Evolutionary conservation across 352 stramenopile species (phyloP).

Genomic region (Aphanomyces stellatus): DNA sequence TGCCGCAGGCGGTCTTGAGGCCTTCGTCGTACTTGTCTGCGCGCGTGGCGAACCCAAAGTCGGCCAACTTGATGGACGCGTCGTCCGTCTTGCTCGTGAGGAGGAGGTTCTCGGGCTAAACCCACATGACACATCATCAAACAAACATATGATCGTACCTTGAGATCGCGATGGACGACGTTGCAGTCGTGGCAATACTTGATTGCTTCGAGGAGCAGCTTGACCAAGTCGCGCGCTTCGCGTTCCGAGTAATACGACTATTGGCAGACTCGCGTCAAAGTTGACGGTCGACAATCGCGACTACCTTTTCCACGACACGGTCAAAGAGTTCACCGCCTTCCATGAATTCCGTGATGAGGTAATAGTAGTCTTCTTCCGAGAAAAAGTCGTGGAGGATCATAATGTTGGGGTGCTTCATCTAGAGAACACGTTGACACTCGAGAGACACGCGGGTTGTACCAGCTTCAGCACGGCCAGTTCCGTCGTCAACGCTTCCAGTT

Average conservation of each 20-base stretch:
- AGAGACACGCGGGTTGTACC: slow-evolving; percentile 25
- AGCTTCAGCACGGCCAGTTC: slow-evolving; percentile 81
- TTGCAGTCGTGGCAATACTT: slow-evolving; percentile 84
- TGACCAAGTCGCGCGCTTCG: slow-evolving; percentile 77
- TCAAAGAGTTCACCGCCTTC: slow-evolving; percentile 86
- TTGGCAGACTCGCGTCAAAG: neutral
- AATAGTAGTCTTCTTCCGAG: slow-evolving; percentile 92
- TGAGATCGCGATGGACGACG: slow-evolving; percentile 78
- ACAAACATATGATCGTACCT: slow-evolving; percentile 19
- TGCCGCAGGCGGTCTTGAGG: slow-evolving; percentile 70
- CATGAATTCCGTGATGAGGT: slow-evolving; percentile 97
- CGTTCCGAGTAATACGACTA: slow-evolving; percentile 87
- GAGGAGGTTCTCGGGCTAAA: slow-evolving; percentile 84
- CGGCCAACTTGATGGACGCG: slow-evolving; percentile 85
- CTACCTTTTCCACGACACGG: slow-evolving; percentile 78
- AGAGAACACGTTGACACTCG: slow-evolving; percentile 8
- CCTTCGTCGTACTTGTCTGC: slow-evolving; percentile 34
- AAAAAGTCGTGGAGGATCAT: slow-evolving; percentile 92
- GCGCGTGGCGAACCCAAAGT: slow-evolving; percentile 91
- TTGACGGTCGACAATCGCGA: neutral
- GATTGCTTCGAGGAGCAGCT: slow-evolving; percentile 78
- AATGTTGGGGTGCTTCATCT: slow-evolving; percentile 90
- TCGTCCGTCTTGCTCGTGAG: slow-evolving; percentile 76
- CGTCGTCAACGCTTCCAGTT: slow-evolving; percentile 82
- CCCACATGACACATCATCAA: neutral